These are phyloP conservation scores for Leishmania tarentolae DNA, from an alignment of 208 protist species.

Conservation along the genomic window DNA sequence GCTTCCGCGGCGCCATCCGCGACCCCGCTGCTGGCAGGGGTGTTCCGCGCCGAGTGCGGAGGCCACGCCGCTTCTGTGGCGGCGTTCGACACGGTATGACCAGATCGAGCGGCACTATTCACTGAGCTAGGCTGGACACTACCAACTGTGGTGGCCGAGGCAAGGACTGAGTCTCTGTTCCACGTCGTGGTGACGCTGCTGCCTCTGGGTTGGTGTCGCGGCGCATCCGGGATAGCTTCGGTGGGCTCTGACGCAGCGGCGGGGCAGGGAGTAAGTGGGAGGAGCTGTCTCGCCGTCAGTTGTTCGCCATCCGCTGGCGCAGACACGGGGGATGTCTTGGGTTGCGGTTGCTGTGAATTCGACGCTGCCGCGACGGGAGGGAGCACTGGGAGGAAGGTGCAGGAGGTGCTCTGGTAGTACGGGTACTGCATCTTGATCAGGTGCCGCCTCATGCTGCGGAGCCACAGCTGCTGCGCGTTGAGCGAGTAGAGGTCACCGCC, in stretches of 20 bases:
- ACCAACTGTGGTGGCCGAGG: not conserved
- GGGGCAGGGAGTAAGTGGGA: not conserved
- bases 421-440: slow-evolving; percentile 56
- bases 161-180: not conserved
- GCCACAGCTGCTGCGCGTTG: slow-evolving; percentile 63
- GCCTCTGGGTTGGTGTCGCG: not conserved
- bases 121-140: not conserved
- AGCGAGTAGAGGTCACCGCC: slow-evolving; percentile 87
- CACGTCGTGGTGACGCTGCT: not conserved
- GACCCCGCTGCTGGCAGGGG: not conserved
- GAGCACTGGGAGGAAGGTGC: slow-evolving; percentile 11
- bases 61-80: slow-evolving; percentile 4
- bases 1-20: not conserved
- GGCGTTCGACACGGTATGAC: slow-evolving; percentile 1
- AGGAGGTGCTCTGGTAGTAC: slow-evolving; percentile 47
- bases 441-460: slow-evolving; percentile 53
- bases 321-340: not conserved
- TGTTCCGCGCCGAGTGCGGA: not conserved
- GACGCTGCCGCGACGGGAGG: not conserved
- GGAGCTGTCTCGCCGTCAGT: not conserved
- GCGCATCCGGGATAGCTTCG: not conserved
- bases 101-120: not conserved
- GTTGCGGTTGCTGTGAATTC: not conserved
- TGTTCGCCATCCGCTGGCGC: not conserved
- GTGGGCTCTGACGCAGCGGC: not conserved